Evolutionary conservation across 2,329 filamentous ascomycete species (phyloP).

Genomic region (Diaporthe destruens): DNA sequence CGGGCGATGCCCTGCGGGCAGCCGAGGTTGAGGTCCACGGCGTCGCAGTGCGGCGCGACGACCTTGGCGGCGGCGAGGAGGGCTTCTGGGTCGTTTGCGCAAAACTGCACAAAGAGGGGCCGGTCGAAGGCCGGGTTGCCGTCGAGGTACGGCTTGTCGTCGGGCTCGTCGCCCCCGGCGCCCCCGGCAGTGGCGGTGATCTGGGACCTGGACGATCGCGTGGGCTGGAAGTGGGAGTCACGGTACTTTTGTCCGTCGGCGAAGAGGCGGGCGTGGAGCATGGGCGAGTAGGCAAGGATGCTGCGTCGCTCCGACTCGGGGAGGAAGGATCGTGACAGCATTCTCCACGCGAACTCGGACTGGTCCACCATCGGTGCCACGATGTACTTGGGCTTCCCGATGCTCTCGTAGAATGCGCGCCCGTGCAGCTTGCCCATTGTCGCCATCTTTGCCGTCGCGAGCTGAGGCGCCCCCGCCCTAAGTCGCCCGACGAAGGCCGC

Average conservation of each 20-base stretch:
- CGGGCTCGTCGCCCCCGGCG: slow-evolving; percentile 42
- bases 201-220: slow-evolving; percentile 45
- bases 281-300: slow-evolving; percentile 91
- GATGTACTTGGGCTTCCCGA: slow-evolving; percentile 90
- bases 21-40: slow-evolving; percentile 93
- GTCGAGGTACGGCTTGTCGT: slow-evolving; percentile 73
- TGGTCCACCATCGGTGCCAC: slow-evolving; percentile 99
- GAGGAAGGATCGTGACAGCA: slow-evolving; percentile 94
- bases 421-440: too few species aligned
- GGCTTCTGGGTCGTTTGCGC: slow-evolving; percentile 86
- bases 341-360: slow-evolving; percentile 98
- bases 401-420: slow-evolving; percentile 92
- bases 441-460: too few species aligned
- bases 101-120: slow-evolving; percentile 96
- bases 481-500: slow-evolving; percentile 32
- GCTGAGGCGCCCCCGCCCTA: slow-evolving; percentile 24
- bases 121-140: slow-evolving; percentile 88
- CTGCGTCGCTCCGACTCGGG: slow-evolving; percentile 71
- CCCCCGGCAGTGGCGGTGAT: slow-evolving; percentile 44
- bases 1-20: slow-evolving; percentile 96
- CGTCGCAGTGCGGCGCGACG: slow-evolving; percentile 90
- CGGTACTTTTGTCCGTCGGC: slow-evolving; percentile 82
- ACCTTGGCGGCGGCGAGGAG: slow-evolving; percentile 82
- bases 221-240: slow-evolving; percentile 83
- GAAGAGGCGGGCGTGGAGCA: slow-evolving; percentile 95